Percentiles rank a stretch among this genome's conserved stretches.
Evolutionary conservation across 805 yeast genomes (phyloP).

Genomic region (Wickerhamomyces xylosicus): DNA sequence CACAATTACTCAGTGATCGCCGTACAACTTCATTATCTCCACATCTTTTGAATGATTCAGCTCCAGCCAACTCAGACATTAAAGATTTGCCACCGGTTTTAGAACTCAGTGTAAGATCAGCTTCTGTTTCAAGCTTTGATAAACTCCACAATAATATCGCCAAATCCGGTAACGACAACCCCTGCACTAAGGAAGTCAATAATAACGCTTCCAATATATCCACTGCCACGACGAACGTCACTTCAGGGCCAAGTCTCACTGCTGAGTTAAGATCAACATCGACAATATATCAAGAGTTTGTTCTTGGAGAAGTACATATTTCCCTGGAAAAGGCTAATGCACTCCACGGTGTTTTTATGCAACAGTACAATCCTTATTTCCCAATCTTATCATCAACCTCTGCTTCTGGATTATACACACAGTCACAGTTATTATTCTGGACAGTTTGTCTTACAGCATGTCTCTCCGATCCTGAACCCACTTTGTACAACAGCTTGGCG

Average conservation of each 20-base stretch:
- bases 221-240: slow-evolving; percentile 23
- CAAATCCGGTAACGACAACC: not conserved
- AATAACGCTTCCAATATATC: slow-evolving; percentile 6
- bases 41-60: slow-evolving; percentile 31
- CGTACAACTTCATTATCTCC: slow-evolving; percentile 16
- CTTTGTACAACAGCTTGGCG: slow-evolving; percentile 64
- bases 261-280: not conserved
- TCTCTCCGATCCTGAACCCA: slow-evolving; percentile 79
- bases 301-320: slow-evolving; percentile 65
- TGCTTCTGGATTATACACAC: slow-evolving; percentile 71
- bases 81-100: slow-evolving; percentile 31
- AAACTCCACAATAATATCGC: slow-evolving; percentile 1
- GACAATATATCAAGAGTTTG: slow-evolving; percentile 35
- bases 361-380: slow-evolving; percentile 59
- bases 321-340: slow-evolving; percentile 59
- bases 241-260: slow-evolving; percentile 9
- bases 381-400: slow-evolving; percentile 67
- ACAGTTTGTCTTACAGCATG: slow-evolving; percentile 82
- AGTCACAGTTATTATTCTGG: slow-evolving; percentile 84
- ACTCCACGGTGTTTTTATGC: slow-evolving; percentile 60
- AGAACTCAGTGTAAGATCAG: slow-evolving; percentile 31
- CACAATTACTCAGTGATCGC: slow-evolving; percentile 28
- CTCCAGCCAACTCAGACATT: slow-evolving; percentile 26
- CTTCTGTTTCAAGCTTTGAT: slow-evolving; percentile 14
- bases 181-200: no score